These are phyloP conservation scores for Berberis thunbergii DNA, from an alignment of 164 flowering plant genomes.

Conservation along the genomic window DNA sequence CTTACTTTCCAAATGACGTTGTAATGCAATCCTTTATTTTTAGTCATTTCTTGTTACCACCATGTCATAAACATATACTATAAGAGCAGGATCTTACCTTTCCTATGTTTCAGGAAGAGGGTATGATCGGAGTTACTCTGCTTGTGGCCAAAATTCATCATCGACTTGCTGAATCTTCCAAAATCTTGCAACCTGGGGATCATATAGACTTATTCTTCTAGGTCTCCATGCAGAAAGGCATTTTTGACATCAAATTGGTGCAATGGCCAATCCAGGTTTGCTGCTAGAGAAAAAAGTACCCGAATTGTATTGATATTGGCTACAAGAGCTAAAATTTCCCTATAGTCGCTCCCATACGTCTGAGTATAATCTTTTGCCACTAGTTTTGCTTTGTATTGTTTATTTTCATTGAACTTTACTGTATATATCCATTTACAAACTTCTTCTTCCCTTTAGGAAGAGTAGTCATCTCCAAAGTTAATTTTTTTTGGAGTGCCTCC, in stretches of 20 bases:
- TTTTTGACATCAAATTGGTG: neutral
- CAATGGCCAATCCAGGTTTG: too few species aligned
- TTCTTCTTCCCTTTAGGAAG: neutral
- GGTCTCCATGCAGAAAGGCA: neutral
- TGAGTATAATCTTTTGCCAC: neutral
- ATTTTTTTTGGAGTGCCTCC: neutral
- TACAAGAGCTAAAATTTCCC: neutral
- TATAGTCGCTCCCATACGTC: neutral
- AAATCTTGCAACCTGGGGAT: neutral
- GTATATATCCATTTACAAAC: neutral
- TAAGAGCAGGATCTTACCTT: neutral
- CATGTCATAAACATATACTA: neutral
- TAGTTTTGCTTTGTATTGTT: neutral
- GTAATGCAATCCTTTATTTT: neutral
- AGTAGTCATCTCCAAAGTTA: neutral
- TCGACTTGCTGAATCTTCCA: constrained; percentile 4
- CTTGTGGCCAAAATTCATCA: neutral
- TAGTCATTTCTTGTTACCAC: neutral
- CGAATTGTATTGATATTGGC: neutral
- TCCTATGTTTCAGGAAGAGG: neutral
- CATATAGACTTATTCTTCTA: neutral
- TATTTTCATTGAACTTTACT: neutral
- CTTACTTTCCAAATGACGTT: neutral
- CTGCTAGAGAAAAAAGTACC: neutral
- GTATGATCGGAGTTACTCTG: constrained; percentile 5